These are phyloP conservation scores for Monarda citriodora DNA, from an alignment of 305 asterid species.

Conservation along the genomic window DNA sequence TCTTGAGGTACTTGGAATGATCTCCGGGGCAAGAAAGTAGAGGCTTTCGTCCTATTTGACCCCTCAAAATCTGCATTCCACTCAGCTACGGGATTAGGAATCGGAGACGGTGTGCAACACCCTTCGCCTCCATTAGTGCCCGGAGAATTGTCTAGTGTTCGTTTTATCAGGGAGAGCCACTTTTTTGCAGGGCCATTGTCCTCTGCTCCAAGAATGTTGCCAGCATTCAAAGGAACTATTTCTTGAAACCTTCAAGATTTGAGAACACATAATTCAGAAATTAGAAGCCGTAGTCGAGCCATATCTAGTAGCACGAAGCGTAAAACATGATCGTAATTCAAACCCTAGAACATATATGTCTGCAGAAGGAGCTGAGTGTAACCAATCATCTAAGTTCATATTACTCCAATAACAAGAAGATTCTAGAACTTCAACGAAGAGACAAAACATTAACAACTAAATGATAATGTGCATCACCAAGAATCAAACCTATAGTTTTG, in stretches of 20 bases:
- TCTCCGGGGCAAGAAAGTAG: constrained; percentile 64
- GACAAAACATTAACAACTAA: not conserved
- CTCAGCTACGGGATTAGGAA: constrained; percentile 89
- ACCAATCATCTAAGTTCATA: constrained; percentile 95
- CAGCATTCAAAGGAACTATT: constrained; percentile 91
- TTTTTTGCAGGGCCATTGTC: constrained; percentile 96
- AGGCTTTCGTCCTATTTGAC: constrained; percentile 58
- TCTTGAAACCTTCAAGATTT: constrained; percentile 72
- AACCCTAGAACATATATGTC: constrained; percentile 79
- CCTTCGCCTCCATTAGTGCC: constrained; percentile 59
- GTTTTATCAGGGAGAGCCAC: constrained; percentile 76
- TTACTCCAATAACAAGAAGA: constrained; percentile 29
- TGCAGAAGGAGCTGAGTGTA: constrained; percentile 96
- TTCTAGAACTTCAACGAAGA: constrained; percentile 2
- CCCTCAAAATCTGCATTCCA: constrained; percentile 97
- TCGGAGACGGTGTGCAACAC: constrained; percentile 81
- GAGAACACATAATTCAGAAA: not conserved
- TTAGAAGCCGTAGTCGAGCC: no score
- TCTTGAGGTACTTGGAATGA: constrained; percentile 94
- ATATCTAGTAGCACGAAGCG: no score
- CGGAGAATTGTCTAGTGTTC: constrained; percentile 69
- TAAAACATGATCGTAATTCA: not conserved
- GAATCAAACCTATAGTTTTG: constrained; percentile 83
- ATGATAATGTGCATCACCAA: not conserved
- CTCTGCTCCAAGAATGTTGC: constrained; percentile 92